Conservation (phyloP, 768 basidiomycete species). For the Kwoniella pini region DNA sequence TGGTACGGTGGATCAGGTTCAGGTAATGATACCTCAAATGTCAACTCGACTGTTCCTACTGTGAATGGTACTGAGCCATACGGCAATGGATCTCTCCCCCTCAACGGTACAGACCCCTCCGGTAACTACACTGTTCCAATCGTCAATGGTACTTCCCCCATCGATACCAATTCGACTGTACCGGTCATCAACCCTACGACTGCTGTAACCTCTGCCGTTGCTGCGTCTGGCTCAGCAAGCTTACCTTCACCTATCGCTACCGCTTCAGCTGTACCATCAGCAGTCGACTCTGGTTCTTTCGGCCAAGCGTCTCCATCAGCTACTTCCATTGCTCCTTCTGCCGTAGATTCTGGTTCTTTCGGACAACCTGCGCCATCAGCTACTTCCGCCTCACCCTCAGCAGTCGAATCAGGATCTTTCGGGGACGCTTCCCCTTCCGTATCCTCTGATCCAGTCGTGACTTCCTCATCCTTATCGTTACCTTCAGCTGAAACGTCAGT, state of each 20-base stretch:
- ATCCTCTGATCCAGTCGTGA: background rate
- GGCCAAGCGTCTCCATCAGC: background rate
- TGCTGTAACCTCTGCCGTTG: background rate
- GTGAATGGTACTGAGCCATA: conserved; percentile 10
- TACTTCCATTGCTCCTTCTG: background rate
- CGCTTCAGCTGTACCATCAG: background rate
- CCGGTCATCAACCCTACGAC: conserved; percentile 21
- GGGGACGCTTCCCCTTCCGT: conserved; percentile 15
- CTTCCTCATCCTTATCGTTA: conserved; percentile 3
- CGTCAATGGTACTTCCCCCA: conserved; percentile 5
- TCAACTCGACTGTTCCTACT: conserved; percentile 2
- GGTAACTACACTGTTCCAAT: conserved; percentile 3
- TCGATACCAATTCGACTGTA: conserved; percentile 13
- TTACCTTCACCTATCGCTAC: background rate
- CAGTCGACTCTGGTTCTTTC: conserved; percentile 8
- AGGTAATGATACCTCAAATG: background rate
- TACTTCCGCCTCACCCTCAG: conserved; percentile 11
- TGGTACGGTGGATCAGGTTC: conserved; percentile 20
- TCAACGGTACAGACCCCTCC: conserved; percentile 1
- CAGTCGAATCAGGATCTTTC: conserved; percentile 13
- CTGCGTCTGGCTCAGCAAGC: too few species aligned
- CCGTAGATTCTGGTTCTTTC: background rate
- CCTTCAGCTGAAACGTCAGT: background rate
- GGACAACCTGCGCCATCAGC: background rate
- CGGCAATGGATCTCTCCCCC: background rate